Conservation (phyloP, 352 stramenopile species). For the Globisporangium paroecandrum region DNA sequence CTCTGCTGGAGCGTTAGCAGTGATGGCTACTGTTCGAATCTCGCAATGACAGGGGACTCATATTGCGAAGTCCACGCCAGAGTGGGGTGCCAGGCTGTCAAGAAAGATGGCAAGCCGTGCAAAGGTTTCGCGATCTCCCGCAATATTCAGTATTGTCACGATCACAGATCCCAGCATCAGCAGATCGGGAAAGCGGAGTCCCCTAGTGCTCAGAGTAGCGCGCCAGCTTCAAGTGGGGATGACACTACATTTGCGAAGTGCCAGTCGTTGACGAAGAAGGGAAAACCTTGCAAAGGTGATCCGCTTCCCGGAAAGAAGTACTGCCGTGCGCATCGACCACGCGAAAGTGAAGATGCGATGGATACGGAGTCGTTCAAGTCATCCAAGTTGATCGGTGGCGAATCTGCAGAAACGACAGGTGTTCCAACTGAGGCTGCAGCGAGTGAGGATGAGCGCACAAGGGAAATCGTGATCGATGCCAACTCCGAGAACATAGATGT, state of each 20-base stretch:
- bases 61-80: conserved; percentile 40
- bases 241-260: conserved; percentile 20
- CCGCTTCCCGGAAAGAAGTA: conserved; percentile 26
- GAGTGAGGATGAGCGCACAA: background rate
- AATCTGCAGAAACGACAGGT: background rate
- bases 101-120: conserved; percentile 33
- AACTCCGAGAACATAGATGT: background rate
- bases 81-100: conserved; percentile 20
- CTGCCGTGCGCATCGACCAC: conserved; percentile 35
- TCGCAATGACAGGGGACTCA: conserved; percentile 26
- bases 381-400: background rate
- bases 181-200: background rate
- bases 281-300: conserved; percentile 37
- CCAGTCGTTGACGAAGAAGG: conserved; percentile 36
- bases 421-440: background rate
- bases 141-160: conserved; percentile 29
- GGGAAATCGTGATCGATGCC: background rate
- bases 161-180: conserved; percentile 18
- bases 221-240: background rate
- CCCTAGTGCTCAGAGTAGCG: background rate
- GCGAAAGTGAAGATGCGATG: background rate
- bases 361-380: background rate
- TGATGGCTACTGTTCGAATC: conserved; percentile 33
- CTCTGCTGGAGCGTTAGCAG: conserved; percentile 44
- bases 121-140: conserved; percentile 28